These are phyloP conservation scores for Chenopodium quinoa DNA, from an alignment of 148 eudicot species.

Conservation along the genomic window DNA sequence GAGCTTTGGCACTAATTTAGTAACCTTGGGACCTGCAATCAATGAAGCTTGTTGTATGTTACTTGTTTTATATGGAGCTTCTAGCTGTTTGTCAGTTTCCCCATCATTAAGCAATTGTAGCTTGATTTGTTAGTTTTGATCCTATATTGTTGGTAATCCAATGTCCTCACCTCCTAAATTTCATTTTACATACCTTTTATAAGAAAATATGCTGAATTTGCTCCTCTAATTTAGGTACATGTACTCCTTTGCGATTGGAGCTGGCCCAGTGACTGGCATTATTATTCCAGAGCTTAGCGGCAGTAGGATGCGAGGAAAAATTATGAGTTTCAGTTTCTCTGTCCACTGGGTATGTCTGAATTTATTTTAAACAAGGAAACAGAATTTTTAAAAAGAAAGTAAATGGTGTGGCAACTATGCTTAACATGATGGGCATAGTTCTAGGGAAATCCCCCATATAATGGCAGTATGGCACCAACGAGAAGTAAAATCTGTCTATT, in stretches of 20 bases:
- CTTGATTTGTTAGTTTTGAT: background rate
- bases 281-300: conserved; percentile 83
- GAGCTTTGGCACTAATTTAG: background rate
- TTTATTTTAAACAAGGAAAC: background rate
- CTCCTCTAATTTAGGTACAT: conserved; percentile 43
- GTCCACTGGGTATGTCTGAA: conserved; percentile 66
- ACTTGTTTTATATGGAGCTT: background rate
- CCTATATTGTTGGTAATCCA: background rate
- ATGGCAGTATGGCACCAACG: background rate
- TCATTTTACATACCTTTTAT: background rate
- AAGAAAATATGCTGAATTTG: background rate
- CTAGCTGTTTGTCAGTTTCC: background rate
- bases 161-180: background rate
- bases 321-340: conserved; percentile 76
- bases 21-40: background rate
- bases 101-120: background rate
- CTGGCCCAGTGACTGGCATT: conserved; percentile 81
- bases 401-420: background rate
- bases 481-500: background rate
- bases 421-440: background rate
- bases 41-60: background rate
- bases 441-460: background rate
- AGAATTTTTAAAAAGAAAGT: background rate
- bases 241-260: conserved; percentile 68
- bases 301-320: conserved; percentile 71